A percentile compares a stretch with the other conserved stretches of the same genome.
Evolutionary conservation across 805 yeast species (phyloP).

Genomic region (Kuraishia molischiana): DNA sequence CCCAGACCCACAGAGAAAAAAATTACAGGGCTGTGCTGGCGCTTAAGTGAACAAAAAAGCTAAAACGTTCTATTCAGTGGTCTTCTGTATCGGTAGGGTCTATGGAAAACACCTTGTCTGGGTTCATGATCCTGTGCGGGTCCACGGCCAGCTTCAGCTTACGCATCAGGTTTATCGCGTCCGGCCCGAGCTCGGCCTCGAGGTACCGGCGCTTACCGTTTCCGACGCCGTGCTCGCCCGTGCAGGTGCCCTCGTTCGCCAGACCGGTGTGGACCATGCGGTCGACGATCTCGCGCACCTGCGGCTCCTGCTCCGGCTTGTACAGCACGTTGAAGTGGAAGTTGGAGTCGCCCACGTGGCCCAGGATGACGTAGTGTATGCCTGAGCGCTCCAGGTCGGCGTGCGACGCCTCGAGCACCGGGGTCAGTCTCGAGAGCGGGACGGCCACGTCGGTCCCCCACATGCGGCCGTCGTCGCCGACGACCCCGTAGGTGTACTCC

Average conservation of each 20-base stretch:
- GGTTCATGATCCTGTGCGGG: conserved; percentile 32
- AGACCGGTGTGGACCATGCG: conserved; percentile 50
- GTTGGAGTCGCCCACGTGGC: conserved; percentile 37
- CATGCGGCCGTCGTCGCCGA: conserved; percentile 30
- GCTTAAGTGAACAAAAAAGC: neutral
- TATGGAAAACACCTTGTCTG: conserved; percentile 31
- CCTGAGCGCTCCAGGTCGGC: conserved; percentile 22
- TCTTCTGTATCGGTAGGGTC: conserved; percentile 17
- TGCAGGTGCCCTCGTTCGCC: conserved; percentile 26
- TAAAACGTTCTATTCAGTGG: too few relatives aligned
- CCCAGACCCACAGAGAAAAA: neutral
- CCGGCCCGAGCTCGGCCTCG: conserved; percentile 25
- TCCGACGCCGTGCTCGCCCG: conserved; percentile 42
- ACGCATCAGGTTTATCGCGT: conserved; percentile 31
- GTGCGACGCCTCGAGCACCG: conserved; percentile 22
- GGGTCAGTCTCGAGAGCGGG: conserved; percentile 25
- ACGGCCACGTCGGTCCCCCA: conserved; percentile 77
- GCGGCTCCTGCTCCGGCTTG: conserved; percentile 16
- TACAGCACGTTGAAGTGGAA: conserved; percentile 34
- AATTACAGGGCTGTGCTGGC: neutral
- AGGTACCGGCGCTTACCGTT: conserved; percentile 31
- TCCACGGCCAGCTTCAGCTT: conserved; percentile 29
- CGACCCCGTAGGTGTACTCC: conserved; percentile 34
- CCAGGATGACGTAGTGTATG: conserved; percentile 14
- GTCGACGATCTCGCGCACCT: conserved; percentile 32